Evolutionary conservation across 2,329 filamentous ascomycete genomes (phyloP).

Genomic region (Chrysosphaeria jannelii): DNA sequence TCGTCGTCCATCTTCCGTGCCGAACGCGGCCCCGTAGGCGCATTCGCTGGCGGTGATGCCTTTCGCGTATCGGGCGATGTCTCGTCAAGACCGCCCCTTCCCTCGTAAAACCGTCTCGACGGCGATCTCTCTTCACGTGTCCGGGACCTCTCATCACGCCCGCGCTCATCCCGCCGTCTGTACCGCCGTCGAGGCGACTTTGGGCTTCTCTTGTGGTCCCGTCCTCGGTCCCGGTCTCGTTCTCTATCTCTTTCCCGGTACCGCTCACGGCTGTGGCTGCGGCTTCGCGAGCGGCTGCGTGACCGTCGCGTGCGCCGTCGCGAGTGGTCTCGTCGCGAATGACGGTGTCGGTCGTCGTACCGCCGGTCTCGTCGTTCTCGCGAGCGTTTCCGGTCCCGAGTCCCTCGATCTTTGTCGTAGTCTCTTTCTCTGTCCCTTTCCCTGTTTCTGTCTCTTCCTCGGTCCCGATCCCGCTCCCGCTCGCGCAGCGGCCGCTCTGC

Average conservation of each 20-base stretch:
- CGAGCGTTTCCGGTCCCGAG: slow-evolving; percentile 1
- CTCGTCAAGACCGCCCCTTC: not conserved
- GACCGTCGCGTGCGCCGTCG: no score
- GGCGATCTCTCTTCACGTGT: not conserved
- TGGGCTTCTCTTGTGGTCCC: not conserved
- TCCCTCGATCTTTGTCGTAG: not conserved
- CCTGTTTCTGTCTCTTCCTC: slow-evolving; percentile 9
- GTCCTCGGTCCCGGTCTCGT: not conserved
- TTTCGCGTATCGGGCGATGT: not conserved
- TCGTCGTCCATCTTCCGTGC: slow-evolving; percentile 7
- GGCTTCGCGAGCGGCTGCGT: no score
- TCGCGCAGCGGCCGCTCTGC: no score
- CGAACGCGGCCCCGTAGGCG: not conserved
- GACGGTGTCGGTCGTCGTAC: no score
- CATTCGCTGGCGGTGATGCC: not conserved
- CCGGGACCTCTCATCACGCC: no score
- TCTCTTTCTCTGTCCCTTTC: slow-evolving; percentile 1
- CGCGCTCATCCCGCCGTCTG: no score
- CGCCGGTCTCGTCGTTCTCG: no score
- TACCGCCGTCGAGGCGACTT: no score
- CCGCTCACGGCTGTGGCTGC: no score
- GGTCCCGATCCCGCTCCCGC: slow-evolving; percentile 9
- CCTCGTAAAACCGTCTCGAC: not conserved
- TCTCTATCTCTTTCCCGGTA: slow-evolving; percentile 1
- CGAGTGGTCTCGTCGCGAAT: no score